Base-by-base conservation (phyloP, 2,329 filamentous ascomycete species). In the Botrytis elliptica region DNA sequence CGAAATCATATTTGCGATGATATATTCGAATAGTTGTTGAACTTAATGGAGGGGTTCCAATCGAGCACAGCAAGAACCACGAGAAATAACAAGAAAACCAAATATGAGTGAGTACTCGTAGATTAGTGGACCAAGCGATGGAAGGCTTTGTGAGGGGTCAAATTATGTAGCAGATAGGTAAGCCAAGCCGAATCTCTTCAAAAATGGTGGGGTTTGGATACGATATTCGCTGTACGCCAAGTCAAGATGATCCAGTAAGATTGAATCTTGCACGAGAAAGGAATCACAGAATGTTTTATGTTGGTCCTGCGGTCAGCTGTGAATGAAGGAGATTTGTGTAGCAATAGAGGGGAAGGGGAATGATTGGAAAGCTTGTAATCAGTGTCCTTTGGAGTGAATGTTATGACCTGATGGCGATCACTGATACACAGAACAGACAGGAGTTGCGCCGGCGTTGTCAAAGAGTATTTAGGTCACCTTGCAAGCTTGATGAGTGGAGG, bases 1-100 rank as follows among this genome's bases (percentile, higher is more conserved):
- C 60, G 75, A 76, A 67, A 77, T 77, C 80, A 81, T 81, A 29
- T 65, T 78, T 74, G 73, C 66, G 49, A 33, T 12, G 55, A 46
- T 46, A 49, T 72, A 33, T 57, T 55, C 22, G 42, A 44, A 59
- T 25, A 59, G 70, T 65, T 59, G n/a, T 70, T n/a, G 55, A 46
- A 46, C 74, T 74, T 74, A 29, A 29, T 72, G 38, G 64, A 73
- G 65, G 66, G 57, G 65, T 52, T 63, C 52, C 66, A 64, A 63
- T 66, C 49, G 38, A 62, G 57, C 69, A 55, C 38, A 38, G 70
- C 36, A 12, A 44, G 67, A 59, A 59, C 38, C 44, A 10, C n/a
- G 36, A 8, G 38, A 60, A 36, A 59, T n/a, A 25, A 18, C 16
- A n/a, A 25, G 33, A 14, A 44, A 60, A n/a, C 16, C 18, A 14